Conservation (phyloP, 805 yeast genomes). For the Saccharomyces eubayanus region DNA sequence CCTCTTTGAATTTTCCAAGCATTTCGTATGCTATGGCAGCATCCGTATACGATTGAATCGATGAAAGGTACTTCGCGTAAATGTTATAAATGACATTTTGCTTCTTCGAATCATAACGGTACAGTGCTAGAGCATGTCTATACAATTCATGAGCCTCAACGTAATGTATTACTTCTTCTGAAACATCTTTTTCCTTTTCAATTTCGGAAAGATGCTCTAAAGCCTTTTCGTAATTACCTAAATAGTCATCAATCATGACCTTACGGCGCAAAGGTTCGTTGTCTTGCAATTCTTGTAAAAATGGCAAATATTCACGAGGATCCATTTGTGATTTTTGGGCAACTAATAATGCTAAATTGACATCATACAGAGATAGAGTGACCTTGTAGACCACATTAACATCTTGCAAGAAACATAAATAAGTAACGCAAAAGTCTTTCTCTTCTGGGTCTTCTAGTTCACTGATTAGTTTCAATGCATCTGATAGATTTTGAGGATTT, state of each 20-base stretch:
- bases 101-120: conserved; percentile 47
- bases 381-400: conserved; percentile 73
- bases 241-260: conserved; percentile 71
- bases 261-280: conserved; percentile 58
- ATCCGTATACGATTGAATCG: conserved; percentile 52
- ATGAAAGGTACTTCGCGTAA: conserved; percentile 56
- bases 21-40: conserved; percentile 76
- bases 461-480: conserved; percentile 62
- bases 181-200: conserved; percentile 29
- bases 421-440: conserved; percentile 64
- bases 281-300: conserved; percentile 68
- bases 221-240: conserved; percentile 63
- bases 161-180: conserved; percentile 58
- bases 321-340: conserved; percentile 98
- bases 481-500: conserved; percentile 73
- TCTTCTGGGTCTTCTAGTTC: conserved; percentile 39
- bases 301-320: conserved; percentile 94
- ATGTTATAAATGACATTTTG: conserved; percentile 45
- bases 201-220: conserved; percentile 52
- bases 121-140: conserved; percentile 56
- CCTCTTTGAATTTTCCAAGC: conserved; percentile 46
- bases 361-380: conserved; percentile 75
- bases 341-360: conserved; percentile 66
- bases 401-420: conserved; percentile 84
- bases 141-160: conserved; percentile 63